Base-by-base conservation (phyloP, 495 filamentous ascomycete species). In the Lineolata rhizophorae region DNA sequence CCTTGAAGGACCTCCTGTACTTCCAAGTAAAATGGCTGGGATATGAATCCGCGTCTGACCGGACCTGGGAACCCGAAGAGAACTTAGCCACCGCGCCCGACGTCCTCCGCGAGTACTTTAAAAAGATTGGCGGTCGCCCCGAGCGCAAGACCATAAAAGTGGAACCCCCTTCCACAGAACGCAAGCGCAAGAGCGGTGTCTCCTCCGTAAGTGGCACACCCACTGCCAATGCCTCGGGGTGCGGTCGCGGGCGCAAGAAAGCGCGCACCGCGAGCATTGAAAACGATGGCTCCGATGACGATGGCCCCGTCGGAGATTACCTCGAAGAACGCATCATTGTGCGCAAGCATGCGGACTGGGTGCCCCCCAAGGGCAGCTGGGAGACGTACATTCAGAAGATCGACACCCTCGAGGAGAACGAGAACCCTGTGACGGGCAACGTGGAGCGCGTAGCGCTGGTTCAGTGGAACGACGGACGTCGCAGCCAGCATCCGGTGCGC, bases 11-110 rank as follows among this genome's bases (percentile, higher is more conserved):
- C 6, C 6, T 25, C 6, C 22, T 25, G 6, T 6, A 25, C 17
- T 60, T 70, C 12, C 38, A 61, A 6, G 64, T 75, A 29, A 73
- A 74, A 42, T 76, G 71, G 71, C 55, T 63, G 32, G 71, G 68
- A 0, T 76, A 70, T 36, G 58, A 65, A 0, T 52, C 65, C 12
- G 52, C 51, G 8, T 39, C 40, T 1, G 70, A 76, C 30, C 45
- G 50, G 24, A 76, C 71, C 3, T 61, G 65, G 58, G 71, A 76
- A 38, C 65, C 65, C 0, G 65, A 71, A 36, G 54, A 55, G 3
- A 65, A 69, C 25, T 48, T 74, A 34, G 11, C 30, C 29, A 20
- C 13, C 29, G 32, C 13, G 3, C 35, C 48, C n/a, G 67, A 69
- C 2, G 32, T 61, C 0, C 46, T 76, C 3, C 38, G 58, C 3